These are phyloP conservation scores for Rhexocercosporidium sp. DNA, from an alignment of 2,329 filamentous ascomycete species.

Conservation along the genomic window DNA sequence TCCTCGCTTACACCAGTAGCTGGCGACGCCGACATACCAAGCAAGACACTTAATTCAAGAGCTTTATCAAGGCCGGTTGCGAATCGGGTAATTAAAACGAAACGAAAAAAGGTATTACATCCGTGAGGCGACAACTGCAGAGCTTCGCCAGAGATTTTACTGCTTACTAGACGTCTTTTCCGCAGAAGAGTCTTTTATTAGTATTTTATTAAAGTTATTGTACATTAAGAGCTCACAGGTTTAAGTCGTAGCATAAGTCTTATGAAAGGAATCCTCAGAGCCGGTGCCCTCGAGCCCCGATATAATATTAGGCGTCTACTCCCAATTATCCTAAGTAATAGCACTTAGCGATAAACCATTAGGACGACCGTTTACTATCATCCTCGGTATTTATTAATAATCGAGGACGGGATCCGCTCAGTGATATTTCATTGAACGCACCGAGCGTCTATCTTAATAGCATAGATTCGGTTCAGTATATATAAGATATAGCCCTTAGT, in stretches of 20 bases:
- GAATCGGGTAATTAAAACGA: background rate
- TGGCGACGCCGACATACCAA: background rate
- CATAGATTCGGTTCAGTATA: no score
- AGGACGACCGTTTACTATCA: background rate
- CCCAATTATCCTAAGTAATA: background rate
- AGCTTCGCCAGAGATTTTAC: background rate
- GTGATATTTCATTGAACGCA: background rate
- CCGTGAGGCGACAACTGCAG: background rate
- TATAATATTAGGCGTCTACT: background rate
- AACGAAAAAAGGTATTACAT: background rate
- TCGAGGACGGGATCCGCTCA: background rate
- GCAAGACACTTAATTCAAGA: background rate
- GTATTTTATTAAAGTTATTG: background rate
- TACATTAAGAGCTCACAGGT: background rate
- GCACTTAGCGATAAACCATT: background rate
- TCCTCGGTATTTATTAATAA: background rate
- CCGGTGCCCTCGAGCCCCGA: background rate
- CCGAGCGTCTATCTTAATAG: no score
- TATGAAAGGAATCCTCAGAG: background rate
- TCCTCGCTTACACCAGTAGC: slow-evolving; percentile 2
- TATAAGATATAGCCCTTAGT: no score
- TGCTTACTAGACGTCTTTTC: background rate
- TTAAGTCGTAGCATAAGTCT: background rate
- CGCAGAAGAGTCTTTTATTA: background rate
- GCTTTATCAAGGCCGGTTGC: background rate